Conservation (phyloP, 148 eudicot species). For the Vaccinium vitisidaea region DNA sequence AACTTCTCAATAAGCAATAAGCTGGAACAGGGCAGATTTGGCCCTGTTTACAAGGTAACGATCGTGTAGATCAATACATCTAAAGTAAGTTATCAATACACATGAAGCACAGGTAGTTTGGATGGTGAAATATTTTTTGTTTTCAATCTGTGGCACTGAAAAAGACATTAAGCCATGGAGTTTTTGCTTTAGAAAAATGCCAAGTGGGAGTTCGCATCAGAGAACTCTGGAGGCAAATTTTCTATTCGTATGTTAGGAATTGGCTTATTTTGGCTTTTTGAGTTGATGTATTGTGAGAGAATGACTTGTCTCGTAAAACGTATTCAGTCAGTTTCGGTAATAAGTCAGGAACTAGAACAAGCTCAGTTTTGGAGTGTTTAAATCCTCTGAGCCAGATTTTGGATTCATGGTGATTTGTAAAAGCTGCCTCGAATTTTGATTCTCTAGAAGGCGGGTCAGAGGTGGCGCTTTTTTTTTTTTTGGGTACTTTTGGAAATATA, state of each 20-base stretch:
- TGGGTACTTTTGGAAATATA: too few species aligned
- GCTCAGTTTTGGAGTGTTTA: too few species aligned
- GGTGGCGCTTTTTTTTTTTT: background rate
- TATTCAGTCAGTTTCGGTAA: too few species aligned
- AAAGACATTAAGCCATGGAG: background rate
- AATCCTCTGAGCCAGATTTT: background rate
- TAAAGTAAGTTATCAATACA: background rate
- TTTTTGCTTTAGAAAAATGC: background rate
- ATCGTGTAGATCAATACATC: background rate
- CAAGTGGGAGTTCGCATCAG: background rate
- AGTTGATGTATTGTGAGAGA: too few species aligned
- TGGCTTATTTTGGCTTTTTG: too few species aligned
- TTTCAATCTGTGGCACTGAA: background rate
- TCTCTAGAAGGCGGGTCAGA: background rate
- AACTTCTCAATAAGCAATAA: slow-evolving; percentile 14
- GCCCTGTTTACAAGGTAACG: slow-evolving; percentile 28
- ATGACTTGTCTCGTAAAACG: too few species aligned
- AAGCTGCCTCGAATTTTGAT: background rate
- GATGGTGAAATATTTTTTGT: background rate
- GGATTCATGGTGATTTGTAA: background rate
- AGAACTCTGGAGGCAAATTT: background rate
- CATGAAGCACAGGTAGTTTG: background rate
- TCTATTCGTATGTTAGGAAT: too few species aligned
- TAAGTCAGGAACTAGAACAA: too few species aligned
- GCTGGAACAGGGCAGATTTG: slow-evolving; percentile 31